These are phyloP conservation scores for Gyromitra esculenta DNA, from an alignment of 2,329 filamentous ascomycete species.

Conservation along the genomic window DNA sequence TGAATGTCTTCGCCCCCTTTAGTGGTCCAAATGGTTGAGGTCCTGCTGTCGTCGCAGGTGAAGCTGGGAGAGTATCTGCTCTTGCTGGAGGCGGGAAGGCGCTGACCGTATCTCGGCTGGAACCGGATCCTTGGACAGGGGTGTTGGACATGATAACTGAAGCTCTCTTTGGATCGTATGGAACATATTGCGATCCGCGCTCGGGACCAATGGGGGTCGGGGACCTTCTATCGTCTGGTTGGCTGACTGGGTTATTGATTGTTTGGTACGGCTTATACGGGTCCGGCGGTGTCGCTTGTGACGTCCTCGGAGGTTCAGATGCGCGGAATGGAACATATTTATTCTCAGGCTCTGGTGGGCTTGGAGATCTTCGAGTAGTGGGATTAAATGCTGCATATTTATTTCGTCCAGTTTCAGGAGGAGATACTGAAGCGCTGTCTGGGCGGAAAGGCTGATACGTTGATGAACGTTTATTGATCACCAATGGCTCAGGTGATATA, in stretches of 20 bases:
- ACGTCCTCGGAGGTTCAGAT: conserved; percentile 5
- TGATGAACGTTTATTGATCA: conserved; percentile 34
- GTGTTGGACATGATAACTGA: conserved; percentile 32
- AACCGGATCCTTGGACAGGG: conserved; percentile 4
- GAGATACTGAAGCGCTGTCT: not conserved
- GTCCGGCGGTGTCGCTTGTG: conserved; percentile 4
- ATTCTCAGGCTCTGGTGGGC: conserved; percentile 10
- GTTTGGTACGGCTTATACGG: conserved; percentile 35
- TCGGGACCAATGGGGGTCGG: conserved; percentile 34
- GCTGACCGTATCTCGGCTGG: conserved; percentile 9
- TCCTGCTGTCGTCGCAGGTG: conserved; percentile 1
- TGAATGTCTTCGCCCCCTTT: conserved; percentile 24
- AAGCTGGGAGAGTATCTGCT: conserved; percentile 33
- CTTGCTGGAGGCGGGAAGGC: conserved; percentile 26
- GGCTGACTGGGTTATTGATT: not conserved
- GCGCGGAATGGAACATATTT: conserved; percentile 40
- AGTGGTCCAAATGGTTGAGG: conserved; percentile 32
- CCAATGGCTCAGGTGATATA: conserved; percentile 33
- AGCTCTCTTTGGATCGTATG: conserved; percentile 44
- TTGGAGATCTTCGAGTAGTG: not conserved
- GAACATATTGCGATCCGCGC: conserved; percentile 27
- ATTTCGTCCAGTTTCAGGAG: not conserved
- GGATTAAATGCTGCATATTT: conserved; percentile 19
- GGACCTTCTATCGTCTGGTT: conserved; percentile 8
- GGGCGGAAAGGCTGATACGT: conserved; percentile 44